These are phyloP conservation scores for Posidonia oceanica DNA, from an alignment of 116 monocot species.

Conservation along the genomic window DNA sequence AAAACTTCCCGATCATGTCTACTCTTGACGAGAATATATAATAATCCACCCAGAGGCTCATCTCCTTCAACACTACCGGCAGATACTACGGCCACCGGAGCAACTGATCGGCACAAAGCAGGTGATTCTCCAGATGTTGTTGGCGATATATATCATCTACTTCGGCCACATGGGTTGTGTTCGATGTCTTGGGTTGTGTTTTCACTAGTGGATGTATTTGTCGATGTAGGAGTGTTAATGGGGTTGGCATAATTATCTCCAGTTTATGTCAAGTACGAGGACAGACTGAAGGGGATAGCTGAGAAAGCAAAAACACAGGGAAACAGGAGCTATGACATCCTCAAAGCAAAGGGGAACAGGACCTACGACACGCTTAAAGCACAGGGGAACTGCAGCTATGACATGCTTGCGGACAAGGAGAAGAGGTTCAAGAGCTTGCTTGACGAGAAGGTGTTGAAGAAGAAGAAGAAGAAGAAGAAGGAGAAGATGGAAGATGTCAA, in stretches of 20 bases:
- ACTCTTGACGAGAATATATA: background rate
- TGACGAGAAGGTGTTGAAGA: conserved; percentile 6
- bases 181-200: too few species aligned
- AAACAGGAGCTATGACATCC: background rate
- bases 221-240: conserved; percentile 5
- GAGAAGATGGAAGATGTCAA: background rate
- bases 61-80: background rate
- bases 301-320: background rate
- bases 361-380: too few species aligned
- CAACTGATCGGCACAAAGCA: background rate
- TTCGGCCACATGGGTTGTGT: conserved; percentile 1
- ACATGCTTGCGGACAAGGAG: background rate
- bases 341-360: background rate
- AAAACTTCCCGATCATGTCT: background rate
- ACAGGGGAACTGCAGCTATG: background rate
- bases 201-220: background rate
- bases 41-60: background rate
- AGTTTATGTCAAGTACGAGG: conserved; percentile 8
- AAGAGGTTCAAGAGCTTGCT: background rate
- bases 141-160: background rate
- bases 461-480: background rate
- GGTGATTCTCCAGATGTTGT: too few species aligned
- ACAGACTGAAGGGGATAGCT: background rate
- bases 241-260: conserved; percentile 5
- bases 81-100: background rate